These are phyloP conservation scores for Sporothrix globosa DNA, from an alignment of 2,329 filamentous ascomycete genomes.

Conservation along the genomic window DNA sequence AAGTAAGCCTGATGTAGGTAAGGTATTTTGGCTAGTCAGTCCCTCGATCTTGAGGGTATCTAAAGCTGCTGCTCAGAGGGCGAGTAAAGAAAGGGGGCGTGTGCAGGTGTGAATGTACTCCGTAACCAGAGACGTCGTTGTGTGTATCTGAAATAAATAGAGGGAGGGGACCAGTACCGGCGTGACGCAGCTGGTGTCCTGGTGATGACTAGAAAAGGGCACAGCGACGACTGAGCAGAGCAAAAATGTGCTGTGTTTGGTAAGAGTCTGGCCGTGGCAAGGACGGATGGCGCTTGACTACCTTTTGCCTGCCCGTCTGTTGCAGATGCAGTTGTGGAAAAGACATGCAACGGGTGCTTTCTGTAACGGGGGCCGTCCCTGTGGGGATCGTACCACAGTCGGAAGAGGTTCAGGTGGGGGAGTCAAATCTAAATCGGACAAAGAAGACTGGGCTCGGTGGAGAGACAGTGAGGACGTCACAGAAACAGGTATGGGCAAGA, in stretches of 20 bases:
- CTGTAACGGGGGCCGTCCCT: conserved; percentile 27
- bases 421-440: not conserved
- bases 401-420: not conserved
- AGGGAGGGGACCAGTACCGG: not conserved
- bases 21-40: not conserved
- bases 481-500: not conserved
- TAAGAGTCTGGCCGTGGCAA: not conserved
- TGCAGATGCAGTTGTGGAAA: conserved; percentile 25
- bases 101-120: not conserved
- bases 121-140: not conserved
- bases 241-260: not conserved
- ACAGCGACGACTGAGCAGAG: not conserved
- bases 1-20: not conserved
- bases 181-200: conserved; percentile 6
- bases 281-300: not conserved
- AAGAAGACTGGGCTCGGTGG: not conserved
- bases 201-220: conserved; percentile 1
- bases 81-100: not conserved
- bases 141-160: not conserved
- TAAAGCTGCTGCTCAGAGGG: not conserved
- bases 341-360: conserved; percentile 26
- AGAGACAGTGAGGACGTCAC: not conserved
- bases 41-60: conserved; percentile 16
- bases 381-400: conserved; percentile 28
- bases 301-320: not conserved